phyloP scores from a whole-genome alignment of 805 yeast genomes.

The Myxozyma sirexii region DNA sequence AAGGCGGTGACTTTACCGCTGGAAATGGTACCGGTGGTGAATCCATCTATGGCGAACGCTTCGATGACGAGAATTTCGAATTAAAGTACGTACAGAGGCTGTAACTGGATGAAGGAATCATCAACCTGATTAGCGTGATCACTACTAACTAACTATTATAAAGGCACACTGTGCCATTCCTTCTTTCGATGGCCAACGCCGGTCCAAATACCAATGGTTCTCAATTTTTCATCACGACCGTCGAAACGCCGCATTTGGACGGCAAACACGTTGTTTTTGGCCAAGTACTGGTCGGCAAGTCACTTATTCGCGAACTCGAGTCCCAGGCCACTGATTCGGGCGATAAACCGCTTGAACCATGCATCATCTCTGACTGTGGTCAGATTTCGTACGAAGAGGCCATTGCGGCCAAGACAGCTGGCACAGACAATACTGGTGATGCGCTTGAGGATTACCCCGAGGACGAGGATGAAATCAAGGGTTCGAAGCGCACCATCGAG shows the following conservation, averaged over 20 bases:
- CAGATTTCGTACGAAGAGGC: constrained; percentile 62
- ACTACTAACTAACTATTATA: no score
- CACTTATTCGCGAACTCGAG: constrained; percentile 64
- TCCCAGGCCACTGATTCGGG: constrained; percentile 60
- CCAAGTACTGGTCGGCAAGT: constrained; percentile 56
- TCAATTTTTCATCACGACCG: constrained; percentile 92
- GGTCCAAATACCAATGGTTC: constrained; percentile 96
- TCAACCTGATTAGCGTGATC: no score
- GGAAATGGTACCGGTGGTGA: constrained; percentile 68
- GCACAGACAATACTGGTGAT: constrained; percentile 82
- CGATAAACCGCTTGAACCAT: constrained; percentile 73
- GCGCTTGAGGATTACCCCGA: constrained; percentile 71
- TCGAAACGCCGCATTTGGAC: constrained; percentile 89
- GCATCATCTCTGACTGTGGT: constrained; percentile 77
- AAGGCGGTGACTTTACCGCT: constrained; percentile 81
- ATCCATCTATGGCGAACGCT: constrained; percentile 79
- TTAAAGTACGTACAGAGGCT: constrained; percentile 12
- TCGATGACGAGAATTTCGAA: constrained; percentile 85
- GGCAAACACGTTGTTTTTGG: constrained; percentile 98
- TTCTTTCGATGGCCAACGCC: constrained; percentile 95
- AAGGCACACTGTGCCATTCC: constrained; percentile 82
- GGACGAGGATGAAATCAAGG: constrained; percentile 66
- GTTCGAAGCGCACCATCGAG: constrained; percentile 55
- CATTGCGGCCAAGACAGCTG: constrained; percentile 30
- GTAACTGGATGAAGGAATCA: no score